phyloP scores from a whole-genome alignment of 2,329 filamentous ascomycete species.

The Karstenula rhodostoma region DNA sequence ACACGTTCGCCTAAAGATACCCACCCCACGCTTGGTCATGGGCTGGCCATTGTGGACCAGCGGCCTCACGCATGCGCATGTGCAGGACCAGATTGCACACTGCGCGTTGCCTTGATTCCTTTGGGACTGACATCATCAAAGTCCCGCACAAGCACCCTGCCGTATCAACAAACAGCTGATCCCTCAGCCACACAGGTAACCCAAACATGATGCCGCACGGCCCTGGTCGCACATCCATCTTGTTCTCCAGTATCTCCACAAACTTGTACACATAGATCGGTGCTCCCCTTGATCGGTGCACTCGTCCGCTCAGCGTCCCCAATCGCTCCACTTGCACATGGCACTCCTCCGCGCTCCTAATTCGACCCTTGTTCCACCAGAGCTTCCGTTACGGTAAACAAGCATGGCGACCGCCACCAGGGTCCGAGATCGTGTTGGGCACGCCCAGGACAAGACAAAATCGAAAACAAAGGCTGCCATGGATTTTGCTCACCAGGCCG shows the following conservation, averaged over 20 bases:
- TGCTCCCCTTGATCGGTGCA: background rate
- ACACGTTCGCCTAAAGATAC: background rate
- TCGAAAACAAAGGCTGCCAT: conserved; percentile 54
- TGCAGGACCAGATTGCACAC: background rate
- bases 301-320: conserved; percentile 6
- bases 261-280: background rate
- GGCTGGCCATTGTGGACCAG: background rate
- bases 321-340: conserved; percentile 25
- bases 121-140: conserved; percentile 15
- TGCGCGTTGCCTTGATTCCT: background rate
- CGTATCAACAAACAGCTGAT: background rate
- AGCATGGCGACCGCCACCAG: conserved; percentile 35
- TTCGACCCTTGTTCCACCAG: conserved; percentile 23
- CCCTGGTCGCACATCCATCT: background rate
- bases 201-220: background rate
- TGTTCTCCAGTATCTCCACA: background rate
- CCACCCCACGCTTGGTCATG: background rate
- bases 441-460: conserved; percentile 31
- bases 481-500: conserved; percentile 68
- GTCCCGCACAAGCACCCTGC: background rate
- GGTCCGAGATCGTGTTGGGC: conserved; percentile 31
- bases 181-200: conserved; percentile 12
- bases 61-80: background rate
- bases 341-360: conserved; percentile 30
- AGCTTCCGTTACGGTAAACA: conserved; percentile 12